Base-by-base conservation (phyloP, 2,329 filamentous ascomycete genomes). In the Talaromyces amestolkiae region DNA sequence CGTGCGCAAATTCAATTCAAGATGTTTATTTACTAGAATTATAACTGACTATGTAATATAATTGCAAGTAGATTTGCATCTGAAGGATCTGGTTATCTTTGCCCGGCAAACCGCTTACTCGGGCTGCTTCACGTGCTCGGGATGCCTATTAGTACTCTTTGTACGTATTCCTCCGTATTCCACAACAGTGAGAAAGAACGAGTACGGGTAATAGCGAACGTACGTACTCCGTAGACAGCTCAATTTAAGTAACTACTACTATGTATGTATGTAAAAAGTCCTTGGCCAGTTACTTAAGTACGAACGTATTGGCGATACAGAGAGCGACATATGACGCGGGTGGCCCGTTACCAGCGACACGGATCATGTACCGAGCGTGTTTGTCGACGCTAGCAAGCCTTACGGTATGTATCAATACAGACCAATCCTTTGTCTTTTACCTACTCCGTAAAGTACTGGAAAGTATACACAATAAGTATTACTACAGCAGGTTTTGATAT, bases 281-380 rank as follows among this genome's bases (percentile, higher is more conserved):
- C 27, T 31, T 7, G 27, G 7, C 27, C 27, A 31, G 27, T 31
- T 6, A 31, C 22, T 24, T 49, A 2, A 27, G 22, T 27, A 22
- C n/a, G 8, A 6, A 37, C 17, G 56, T 58, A 58, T 43, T 24
- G 19, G 33, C 27, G 33, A 58, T 58, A 51, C 47, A 27, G 31
- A 19, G 24, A 58, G 33, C 17, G 11, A 41, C 15, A 19, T 53
- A 62, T 62, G 60, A 62, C 60, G 60, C 47, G 47, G 47, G 60
- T 62, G 60, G 60, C 60, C 60, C 45, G 22, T 43, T 45, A n/a
- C n/a, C 33, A 56, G 53, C 53, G 53, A 56, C 53, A 56, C 53
- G 53, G 53, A 56, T 33, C 58, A 24, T 31, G 37, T 43, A 60
- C 58, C 41, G 58, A 60, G 41, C 24, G 6, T 58, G 53, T 31